phyloP scores from a whole-genome alignment of 2,329 filamentous ascomycete species.

The Verticillium nonalfalfae region DNA sequence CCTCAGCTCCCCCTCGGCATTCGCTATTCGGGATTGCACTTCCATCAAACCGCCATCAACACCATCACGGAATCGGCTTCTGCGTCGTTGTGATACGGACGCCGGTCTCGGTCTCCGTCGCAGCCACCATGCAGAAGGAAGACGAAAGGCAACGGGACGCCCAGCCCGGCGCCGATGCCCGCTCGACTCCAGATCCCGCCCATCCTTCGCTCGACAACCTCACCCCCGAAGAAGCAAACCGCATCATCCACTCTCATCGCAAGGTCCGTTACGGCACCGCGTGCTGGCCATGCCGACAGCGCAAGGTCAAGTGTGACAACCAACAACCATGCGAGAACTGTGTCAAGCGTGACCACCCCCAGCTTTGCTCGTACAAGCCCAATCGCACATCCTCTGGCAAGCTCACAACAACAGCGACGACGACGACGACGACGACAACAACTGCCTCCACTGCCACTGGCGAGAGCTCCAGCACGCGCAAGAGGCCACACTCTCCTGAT shows the following conservation, averaged over 20 bases:
- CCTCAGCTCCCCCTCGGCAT: not conserved
- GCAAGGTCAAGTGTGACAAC: slow-evolving; percentile 65
- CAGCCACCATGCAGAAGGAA: not conserved
- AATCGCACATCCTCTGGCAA: slow-evolving; percentile 39
- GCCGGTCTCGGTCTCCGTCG: not conserved
- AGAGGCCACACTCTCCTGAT: slow-evolving; percentile 35
- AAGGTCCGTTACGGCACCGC: slow-evolving; percentile 63
- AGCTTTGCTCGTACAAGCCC: slow-evolving; percentile 61
- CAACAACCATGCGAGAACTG: slow-evolving; percentile 64
- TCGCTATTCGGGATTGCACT: not conserved
- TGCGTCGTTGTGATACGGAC: not conserved
- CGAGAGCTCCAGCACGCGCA: slow-evolving; percentile 4
- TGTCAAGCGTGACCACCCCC: slow-evolving; percentile 57
- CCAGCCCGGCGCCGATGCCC: not conserved
- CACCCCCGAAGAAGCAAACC: slow-evolving; percentile 59
- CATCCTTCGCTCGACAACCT: slow-evolving; percentile 47
- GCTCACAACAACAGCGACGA: slow-evolving; percentile 10
- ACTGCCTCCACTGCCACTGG: slow-evolving; percentile 14
- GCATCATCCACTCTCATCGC: slow-evolving; percentile 63
- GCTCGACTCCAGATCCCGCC: slow-evolving; percentile 15
- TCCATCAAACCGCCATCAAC: not conserved
- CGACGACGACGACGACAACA: slow-evolving; percentile 10
- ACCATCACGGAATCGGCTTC: not conserved
- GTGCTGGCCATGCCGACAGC: slow-evolving; percentile 62
- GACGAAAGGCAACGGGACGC: not conserved